phyloP scores from a whole-genome alignment of 1,139 yeast genomes.

The Chernovozyma aurita region DNA sequence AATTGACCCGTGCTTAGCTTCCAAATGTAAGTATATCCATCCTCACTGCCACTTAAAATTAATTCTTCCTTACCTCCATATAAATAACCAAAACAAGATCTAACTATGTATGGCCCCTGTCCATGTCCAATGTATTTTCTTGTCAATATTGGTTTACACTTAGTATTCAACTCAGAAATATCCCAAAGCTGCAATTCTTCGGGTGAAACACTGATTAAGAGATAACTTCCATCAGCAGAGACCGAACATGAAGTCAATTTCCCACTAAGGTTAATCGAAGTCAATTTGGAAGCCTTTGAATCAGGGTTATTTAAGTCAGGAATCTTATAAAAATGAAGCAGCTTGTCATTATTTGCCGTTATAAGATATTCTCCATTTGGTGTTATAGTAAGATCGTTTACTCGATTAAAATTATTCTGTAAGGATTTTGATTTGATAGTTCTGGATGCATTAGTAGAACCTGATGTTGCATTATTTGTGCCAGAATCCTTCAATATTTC shows the following conservation, averaged over 20 bases:
- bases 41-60: slow-evolving; percentile 79
- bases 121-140: slow-evolving; percentile 69
- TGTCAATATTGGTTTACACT: slow-evolving; percentile 35
- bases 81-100: slow-evolving; percentile 71
- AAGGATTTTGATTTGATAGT: slow-evolving; percentile 6
- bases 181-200: slow-evolving; percentile 84
- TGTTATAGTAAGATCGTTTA: slow-evolving; percentile 64
- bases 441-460: background rate
- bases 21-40: slow-evolving; percentile 79
- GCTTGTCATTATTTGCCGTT: slow-evolving; percentile 59
- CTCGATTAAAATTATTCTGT: slow-evolving; percentile 38
- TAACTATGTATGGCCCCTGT: slow-evolving; percentile 64
- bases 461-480: background rate
- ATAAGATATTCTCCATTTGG: slow-evolving; percentile 60
- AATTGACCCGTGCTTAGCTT: slow-evolving; percentile 70
- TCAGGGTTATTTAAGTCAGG: slow-evolving; percentile 33
- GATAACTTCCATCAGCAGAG: slow-evolving; percentile 40
- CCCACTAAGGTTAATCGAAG: slow-evolving; percentile 32
- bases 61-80: slow-evolving; percentile 52
- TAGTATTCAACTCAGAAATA: slow-evolving; percentile 18
- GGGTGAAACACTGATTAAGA: slow-evolving; percentile 65
- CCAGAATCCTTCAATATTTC: background rate
- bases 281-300: slow-evolving; percentile 31
- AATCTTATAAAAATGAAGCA: slow-evolving; percentile 47
- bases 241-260: slow-evolving; percentile 39